Conservation (phyloP, 768 basidiomycete species). For the Lactifluus subvellereus region DNA sequence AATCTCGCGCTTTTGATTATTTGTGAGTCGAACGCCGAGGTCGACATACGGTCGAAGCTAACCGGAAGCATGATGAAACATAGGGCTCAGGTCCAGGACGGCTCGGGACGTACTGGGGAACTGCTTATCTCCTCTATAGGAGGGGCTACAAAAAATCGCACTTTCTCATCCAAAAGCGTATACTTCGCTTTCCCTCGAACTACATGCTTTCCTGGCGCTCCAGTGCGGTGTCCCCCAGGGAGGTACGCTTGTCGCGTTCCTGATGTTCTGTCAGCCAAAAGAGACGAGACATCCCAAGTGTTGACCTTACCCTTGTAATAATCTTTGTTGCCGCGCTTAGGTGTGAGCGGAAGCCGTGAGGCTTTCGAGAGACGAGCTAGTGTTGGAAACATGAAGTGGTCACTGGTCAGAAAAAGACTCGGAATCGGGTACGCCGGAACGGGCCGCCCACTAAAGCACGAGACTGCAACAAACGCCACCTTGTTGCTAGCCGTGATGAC, state of each 20-base stretch:
- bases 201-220: constrained; percentile 83
- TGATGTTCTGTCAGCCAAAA: constrained; percentile 28
- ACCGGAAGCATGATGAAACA: not conserved
- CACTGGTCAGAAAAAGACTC: not conserved
- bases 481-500: not conserved
- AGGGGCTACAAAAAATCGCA: constrained; percentile 82
- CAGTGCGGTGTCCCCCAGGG: constrained; percentile 80
- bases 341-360: constrained; percentile 72
- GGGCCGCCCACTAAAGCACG: not conserved
- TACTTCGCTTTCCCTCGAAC: constrained; percentile 74
- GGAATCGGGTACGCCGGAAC: too few relatives aligned
- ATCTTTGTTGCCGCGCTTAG: constrained; percentile 91
- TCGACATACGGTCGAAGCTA: constrained; percentile 72
- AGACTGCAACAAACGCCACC: not conserved
- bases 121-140: constrained; percentile 53
- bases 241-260: constrained; percentile 80
- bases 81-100: not conserved
- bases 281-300: not conserved
- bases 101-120: constrained; percentile 44
- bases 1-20: constrained; percentile 28
- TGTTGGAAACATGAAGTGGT: constrained; percentile 21
- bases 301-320: constrained; percentile 81
- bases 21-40: constrained; percentile 36
- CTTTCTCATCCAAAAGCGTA: constrained; percentile 72
- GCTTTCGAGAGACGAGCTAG: constrained; percentile 69